These are phyloP conservation scores for Aspergillus amoenus DNA, from an alignment of 2,329 filamentous ascomycete genomes.

Conservation along the genomic window DNA sequence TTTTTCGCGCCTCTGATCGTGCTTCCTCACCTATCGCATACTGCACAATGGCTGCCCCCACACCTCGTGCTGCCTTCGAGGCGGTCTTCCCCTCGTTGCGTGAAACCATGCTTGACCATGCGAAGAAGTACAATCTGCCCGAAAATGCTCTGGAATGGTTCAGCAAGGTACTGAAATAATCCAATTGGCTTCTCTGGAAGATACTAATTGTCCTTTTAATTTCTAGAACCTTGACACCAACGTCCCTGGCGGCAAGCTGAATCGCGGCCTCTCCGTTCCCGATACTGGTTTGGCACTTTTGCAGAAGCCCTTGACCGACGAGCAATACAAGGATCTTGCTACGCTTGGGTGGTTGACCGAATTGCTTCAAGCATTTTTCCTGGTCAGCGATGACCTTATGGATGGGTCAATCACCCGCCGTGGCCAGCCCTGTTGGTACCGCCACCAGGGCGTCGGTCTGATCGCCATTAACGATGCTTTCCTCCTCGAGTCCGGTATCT, in stretches of 20 bases:
- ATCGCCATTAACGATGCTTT: conserved; percentile 98
- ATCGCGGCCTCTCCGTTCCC: conserved; percentile 96
- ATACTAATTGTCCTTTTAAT: neutral
- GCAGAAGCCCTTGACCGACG: conserved; percentile 66
- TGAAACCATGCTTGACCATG: conserved; percentile 76
- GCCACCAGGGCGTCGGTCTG: conserved; percentile 83
- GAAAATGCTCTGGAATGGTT: conserved; percentile 81
- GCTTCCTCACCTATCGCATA: neutral
- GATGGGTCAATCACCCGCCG: conserved; percentile 92
- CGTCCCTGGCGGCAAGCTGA: conserved; percentile 92
- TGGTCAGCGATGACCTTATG: conserved; percentile 99
- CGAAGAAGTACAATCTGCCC: conserved; percentile 79
- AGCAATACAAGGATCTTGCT: conserved; percentile 85
- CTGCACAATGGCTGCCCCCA: conserved; percentile 65
- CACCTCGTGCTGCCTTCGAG: conserved; percentile 76
- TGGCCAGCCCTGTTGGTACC: conserved; percentile 95
- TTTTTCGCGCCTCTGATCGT: neutral
- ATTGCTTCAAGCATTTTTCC: conserved; percentile 97
- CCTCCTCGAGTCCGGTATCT: conserved; percentile 90
- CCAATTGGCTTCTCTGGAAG: too few relatives aligned
- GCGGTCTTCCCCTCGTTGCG: conserved; percentile 83
- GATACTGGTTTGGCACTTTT: conserved; percentile 84
- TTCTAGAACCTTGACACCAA: conserved; percentile 67
- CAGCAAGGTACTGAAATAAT: conserved; percentile 60
- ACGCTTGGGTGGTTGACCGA: conserved; percentile 97